A percentile compares a stretch with the other conserved stretches of the same genome.
Evolutionary conservation across 345 rosid species (phyloP).

Genomic region (Populus nigra): DNA sequence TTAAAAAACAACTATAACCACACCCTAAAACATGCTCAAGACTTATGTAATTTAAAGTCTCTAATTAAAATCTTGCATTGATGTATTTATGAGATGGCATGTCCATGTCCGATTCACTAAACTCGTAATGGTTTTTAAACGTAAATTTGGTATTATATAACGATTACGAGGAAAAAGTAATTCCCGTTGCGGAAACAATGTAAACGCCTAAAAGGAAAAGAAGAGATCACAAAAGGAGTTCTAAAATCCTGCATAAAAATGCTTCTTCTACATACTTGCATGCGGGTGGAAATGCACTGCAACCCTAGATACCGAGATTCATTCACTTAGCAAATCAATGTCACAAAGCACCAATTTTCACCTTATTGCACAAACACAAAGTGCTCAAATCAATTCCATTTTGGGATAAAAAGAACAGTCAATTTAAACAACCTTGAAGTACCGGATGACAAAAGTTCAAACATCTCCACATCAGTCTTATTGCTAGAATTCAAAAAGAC

Average conservation of each 20-base stretch:
- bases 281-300: neutral
- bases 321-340: neutral
- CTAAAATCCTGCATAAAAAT: too few relatives aligned
- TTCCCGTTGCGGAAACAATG: neutral
- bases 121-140: too few relatives aligned
- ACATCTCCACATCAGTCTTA: constrained; percentile 31
- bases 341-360: constrained; percentile 1
- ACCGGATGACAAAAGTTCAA: constrained; percentile 12
- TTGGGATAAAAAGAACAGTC: constrained; percentile 4
- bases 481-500: constrained; percentile 25
- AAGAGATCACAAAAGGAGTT: neutral
- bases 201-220: neutral
- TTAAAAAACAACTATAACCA: too few relatives aligned
- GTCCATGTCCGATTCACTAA: too few relatives aligned
- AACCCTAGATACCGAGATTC: neutral
- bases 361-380: constrained; percentile 14
- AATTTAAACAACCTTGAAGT: neutral
- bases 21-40: too few relatives aligned
- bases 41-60: too few relatives aligned
- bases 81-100: too few relatives aligned
- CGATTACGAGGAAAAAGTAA: neutral
- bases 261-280: neutral
- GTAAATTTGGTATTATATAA: too few relatives aligned
- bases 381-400: neutral
- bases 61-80: too few relatives aligned